Base-by-base conservation (phyloP, 306 rosid genomes). In the Prunus davidiana region DNA sequence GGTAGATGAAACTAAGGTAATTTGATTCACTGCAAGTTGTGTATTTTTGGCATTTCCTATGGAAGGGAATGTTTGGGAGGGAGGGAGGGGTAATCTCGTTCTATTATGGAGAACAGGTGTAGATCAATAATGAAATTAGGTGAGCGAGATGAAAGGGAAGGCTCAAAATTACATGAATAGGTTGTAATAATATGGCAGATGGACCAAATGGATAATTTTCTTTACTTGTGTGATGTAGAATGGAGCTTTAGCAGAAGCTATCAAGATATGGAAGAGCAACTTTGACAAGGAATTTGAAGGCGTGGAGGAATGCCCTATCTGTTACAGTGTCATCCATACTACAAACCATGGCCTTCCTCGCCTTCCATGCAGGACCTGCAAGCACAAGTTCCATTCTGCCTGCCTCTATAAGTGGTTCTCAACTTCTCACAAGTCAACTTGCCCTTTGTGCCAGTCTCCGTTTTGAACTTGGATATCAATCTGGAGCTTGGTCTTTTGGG, bases 211-310 rank as follows among this genome's bases (percentile, higher is more conserved):
- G 74, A 76, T 72, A 28, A 72, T 62, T 76, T 74, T 62, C 73
- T 81, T 28, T 12, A 55, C 61, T 79, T 74, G 72, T 80, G 69
- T 88, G 51, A 78, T 82, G 86, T 87, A 94, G 98, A 95, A 95
- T 83, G 98, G 98, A 66, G 98, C 96, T 73, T 79, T 95, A 69
- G 96, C 98, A 22, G 97, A 95, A 86, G 95, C 98, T 49, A 95
- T 95, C 57, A 85, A 94, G 71, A 92, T 83, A 75, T 95, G 98
- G 98, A 95, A 95, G 90, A 87, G 82, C 79, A 90, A 95, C 83
- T 92, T 92, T 58, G 98, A 95, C 83, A 92, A 95, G 83, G 98
- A 95, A 84, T 92, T 95, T 74, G 98, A 95, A 90, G 98, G 97
- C 22, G 91, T 95, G 66, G 98, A 95, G 87, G 98, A 92, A 87